Conservation (phyloP, 805 yeast genomes). For the Starmera quercuum region DNA sequence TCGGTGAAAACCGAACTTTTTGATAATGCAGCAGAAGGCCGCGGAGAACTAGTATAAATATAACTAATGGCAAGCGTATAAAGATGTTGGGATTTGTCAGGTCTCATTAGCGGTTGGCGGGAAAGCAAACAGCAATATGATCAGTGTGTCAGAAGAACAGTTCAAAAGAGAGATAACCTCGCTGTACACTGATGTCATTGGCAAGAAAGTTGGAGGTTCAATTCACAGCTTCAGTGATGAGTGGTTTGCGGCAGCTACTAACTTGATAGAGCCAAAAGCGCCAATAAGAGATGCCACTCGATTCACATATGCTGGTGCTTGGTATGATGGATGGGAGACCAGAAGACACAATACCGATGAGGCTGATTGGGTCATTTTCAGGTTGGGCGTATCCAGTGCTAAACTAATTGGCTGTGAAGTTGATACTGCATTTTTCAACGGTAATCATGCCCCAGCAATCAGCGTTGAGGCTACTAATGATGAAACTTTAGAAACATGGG, state of each 20-base stretch:
- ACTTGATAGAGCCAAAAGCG: slow-evolving; percentile 70
- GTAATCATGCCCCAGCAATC: slow-evolving; percentile 90
- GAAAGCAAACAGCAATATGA: neutral
- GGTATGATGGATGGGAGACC: slow-evolving; percentile 99
- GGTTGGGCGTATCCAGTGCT: slow-evolving; percentile 81
- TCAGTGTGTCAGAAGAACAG: slow-evolving; percentile 10
- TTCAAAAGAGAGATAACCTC: slow-evolving; percentile 17
- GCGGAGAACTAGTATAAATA: too few species aligned
- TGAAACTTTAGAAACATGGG: slow-evolving; percentile 50
- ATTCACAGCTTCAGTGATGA: slow-evolving; percentile 72
- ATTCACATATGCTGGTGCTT: slow-evolving; percentile 82
- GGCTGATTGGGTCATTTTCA: slow-evolving; percentile 82
- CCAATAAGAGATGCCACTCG: slow-evolving; percentile 78
- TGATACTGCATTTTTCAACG: slow-evolving; percentile 91
- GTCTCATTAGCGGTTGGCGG: too few species aligned
- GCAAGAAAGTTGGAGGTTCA: slow-evolving; percentile 76
- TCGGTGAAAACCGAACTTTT: too few species aligned
- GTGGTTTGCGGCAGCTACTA: slow-evolving; percentile 92
- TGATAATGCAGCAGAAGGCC: too few species aligned
- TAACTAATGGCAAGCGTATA: neutral
- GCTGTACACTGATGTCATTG: slow-evolving; percentile 57
- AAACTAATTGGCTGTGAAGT: slow-evolving; percentile 75
- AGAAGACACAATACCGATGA: slow-evolving; percentile 82
- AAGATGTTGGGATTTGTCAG: neutral
- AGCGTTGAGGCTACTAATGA: slow-evolving; percentile 67